Evolutionary conservation across 257 asterid genomes (phyloP).

Genomic region (Solanum lycopersicoides): DNA sequence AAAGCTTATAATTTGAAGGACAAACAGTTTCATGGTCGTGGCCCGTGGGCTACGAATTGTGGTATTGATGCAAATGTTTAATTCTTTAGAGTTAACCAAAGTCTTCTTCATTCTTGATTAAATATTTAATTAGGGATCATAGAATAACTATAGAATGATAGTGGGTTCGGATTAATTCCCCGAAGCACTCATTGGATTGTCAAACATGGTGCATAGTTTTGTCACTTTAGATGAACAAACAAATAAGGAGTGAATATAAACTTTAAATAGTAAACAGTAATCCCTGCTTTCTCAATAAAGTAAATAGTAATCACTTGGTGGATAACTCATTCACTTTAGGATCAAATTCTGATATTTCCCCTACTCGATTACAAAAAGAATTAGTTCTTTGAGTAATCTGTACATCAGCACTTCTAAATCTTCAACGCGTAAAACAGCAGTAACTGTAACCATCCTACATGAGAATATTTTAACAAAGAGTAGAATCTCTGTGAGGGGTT

Average conservation of each 20-base stretch:
- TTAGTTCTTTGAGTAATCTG: neutral
- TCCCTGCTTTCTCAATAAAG: neutral
- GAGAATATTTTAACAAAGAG: neutral
- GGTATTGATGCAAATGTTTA: neutral
- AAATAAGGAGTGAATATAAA: neutral
- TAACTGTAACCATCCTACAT: slow-evolving; percentile 5
- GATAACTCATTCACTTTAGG: neutral
- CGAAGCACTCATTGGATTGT: neutral
- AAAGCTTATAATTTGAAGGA: neutral
- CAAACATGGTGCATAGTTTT: neutral
- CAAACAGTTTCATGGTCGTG: neutral
- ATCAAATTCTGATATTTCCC: neutral
- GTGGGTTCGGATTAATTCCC: neutral
- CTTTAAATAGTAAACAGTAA: neutral
- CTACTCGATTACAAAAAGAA: neutral
- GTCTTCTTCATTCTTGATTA: neutral
- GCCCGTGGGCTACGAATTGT: neutral
- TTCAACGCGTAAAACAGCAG: neutral
- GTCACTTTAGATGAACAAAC: neutral
- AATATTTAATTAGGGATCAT: neutral
- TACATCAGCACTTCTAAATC: neutral
- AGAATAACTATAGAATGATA: neutral
- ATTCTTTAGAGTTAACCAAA: neutral
- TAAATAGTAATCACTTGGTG: neutral
- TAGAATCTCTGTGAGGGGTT: neutral